Percentiles rank a stretch among this genome's conserved stretches.
Conservation (phyloP, 257 asterid species). For the Forsythia suspensa region DNA sequence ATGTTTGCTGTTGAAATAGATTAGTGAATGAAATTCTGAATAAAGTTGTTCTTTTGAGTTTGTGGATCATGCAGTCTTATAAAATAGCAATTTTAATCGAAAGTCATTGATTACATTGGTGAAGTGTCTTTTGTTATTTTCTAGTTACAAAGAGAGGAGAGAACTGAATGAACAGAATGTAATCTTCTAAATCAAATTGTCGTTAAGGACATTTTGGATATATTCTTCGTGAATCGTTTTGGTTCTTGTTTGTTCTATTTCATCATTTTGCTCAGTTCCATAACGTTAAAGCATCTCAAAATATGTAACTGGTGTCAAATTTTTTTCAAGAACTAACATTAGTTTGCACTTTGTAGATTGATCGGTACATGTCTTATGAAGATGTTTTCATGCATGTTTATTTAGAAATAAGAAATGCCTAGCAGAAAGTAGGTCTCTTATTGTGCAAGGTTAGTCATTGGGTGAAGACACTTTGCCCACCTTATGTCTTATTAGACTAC, state of each 20-base stretch:
- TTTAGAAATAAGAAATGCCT: background rate
- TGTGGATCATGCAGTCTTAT: background rate
- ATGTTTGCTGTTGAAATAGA: background rate
- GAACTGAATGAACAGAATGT: too few species aligned
- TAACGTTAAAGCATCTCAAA: conserved; percentile 3
- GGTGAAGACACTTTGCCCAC: background rate
- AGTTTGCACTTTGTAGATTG: background rate
- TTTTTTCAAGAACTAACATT: background rate
- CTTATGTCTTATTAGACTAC: background rate
- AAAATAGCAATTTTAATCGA: too few species aligned
- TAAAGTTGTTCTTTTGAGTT: background rate
- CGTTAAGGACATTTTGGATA: background rate
- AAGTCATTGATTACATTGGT: too few species aligned
- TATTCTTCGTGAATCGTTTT: background rate
- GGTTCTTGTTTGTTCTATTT: background rate
- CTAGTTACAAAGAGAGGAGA: too few species aligned
- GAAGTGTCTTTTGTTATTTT: too few species aligned
- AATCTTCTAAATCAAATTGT: background rate
- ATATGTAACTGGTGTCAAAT: background rate
- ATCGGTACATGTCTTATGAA: background rate
- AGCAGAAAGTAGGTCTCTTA: background rate
- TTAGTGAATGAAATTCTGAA: conserved; percentile 17
- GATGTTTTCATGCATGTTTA: background rate
- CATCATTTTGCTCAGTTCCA: background rate
- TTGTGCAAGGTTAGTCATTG: background rate